Conservation (phyloP, 345 rosid genomes). For the Ceriops zippeliana region DNA sequence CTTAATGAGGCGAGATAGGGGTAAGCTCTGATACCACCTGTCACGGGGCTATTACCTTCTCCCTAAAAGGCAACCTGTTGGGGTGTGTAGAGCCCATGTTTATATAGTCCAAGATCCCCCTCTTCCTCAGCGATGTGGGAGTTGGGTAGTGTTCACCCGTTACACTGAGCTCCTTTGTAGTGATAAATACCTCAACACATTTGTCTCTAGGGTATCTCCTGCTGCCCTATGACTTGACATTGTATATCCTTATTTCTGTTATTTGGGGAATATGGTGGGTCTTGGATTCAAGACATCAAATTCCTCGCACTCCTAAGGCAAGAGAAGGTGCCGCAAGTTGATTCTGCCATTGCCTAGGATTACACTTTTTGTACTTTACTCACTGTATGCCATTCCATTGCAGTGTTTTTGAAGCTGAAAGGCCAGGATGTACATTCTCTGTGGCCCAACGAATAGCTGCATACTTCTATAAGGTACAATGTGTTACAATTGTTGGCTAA, state of each 20-base stretch:
- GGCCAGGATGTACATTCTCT: conserved; percentile 72
- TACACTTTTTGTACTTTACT: too few species aligned
- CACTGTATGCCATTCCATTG: neutral
- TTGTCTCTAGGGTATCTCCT: neutral
- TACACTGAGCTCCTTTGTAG: neutral
- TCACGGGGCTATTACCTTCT: too few species aligned
- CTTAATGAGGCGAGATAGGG: too few species aligned
- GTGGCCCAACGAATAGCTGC: conserved; percentile 67
- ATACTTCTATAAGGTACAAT: conserved; percentile 64
- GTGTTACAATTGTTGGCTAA: too few species aligned
- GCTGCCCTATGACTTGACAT: neutral
- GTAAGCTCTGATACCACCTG: too few species aligned
- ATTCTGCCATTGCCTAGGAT: too few species aligned
- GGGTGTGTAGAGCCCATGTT: too few species aligned
- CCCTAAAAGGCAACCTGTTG: too few species aligned
- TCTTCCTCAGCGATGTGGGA: too few species aligned
- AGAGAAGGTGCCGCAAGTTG: too few species aligned
- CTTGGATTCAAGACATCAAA: neutral
- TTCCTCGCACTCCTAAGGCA: neutral
- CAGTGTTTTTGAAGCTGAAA: conserved; percentile 85
- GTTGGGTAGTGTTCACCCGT: too few species aligned
- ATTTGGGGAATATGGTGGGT: neutral
- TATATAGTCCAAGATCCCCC: too few species aligned
- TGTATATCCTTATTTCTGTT: neutral
- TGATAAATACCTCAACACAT: neutral